Base-by-base conservation (phyloP, 768 basidiomycete genomes). In the Leucocoprinus sp. region DNA sequence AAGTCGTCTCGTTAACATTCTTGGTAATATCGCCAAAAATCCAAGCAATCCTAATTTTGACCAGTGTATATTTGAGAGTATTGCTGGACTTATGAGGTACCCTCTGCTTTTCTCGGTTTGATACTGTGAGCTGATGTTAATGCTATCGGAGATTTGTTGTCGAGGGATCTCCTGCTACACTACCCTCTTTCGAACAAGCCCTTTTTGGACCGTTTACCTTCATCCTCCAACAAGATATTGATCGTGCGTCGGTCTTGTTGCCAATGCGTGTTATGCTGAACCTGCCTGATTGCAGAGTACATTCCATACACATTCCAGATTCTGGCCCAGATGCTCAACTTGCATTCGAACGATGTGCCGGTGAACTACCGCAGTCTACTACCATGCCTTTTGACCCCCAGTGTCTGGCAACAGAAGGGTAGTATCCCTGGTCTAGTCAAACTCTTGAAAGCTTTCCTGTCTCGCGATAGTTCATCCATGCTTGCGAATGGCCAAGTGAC, bases 41-140 rank as follows among this genome's bases (percentile, higher is more conserved):
- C 95, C 96, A 12, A 92, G 88, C 60, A 99, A 99, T 63, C 96
- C 96, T 1, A 82, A 84, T 53, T 98, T 99, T 64, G 93, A 96
- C 61, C 96, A 98, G 61, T 96, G 90, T 59, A 86, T 92, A 52
- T 98, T 99, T 57, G 95, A 99, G 67, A 87, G 86, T 58, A 80
- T 99, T 33, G 85, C 93, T n/a, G 93, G 84, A 1, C 66, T 99
- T 54, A 84, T 96, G 70, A 77, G 89, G 88, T 88, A 45, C 22
- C n/a, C n/a, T 27, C 11, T 27, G 64, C 18, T 35, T 11, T 17
- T 5, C 18, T 28, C 22, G 22, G 7, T 26, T 41, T 36, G 29
- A 28, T 24, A 3, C 29, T 21, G 47, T 40, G 29, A n/a, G n/a
- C 17, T 17, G 21, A 14, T 45, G 19, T 33, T 40, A 15, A 52